A percentile compares a stretch with the other conserved stretches of the same genome.
Conservation (phyloP, 352 stramenopile species). For the Aphanomyces euteiches region DNA sequence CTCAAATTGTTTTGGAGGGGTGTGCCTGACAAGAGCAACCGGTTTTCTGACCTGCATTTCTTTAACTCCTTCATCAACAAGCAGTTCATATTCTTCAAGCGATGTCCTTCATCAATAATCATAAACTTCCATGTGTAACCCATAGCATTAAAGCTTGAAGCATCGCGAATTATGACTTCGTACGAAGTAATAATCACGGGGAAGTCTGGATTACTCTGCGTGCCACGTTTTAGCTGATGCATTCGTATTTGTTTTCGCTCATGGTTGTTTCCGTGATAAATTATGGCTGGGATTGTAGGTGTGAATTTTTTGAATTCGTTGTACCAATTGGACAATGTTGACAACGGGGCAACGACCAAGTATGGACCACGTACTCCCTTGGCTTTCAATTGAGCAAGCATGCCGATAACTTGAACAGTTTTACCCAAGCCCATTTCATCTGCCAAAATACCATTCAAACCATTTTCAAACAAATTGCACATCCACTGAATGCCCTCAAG, state of each 20-base stretch:
- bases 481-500: slow-evolving; percentile 96
- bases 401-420: slow-evolving; percentile 89
- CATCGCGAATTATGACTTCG: slow-evolving; percentile 80
- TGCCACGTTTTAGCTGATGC: slow-evolving; percentile 49
- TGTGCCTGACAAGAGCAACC: slow-evolving; percentile 94
- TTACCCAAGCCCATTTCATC: slow-evolving; percentile 90
- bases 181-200: slow-evolving; percentile 86
- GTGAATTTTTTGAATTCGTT: slow-evolving; percentile 81
- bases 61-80: slow-evolving; percentile 94
- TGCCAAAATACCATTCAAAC: slow-evolving; percentile 89
- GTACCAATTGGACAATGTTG: slow-evolving; percentile 98
- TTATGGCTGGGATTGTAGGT: slow-evolving; percentile 90
- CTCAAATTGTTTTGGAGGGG: slow-evolving; percentile 98
- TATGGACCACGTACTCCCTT: slow-evolving; percentile 91
- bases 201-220: slow-evolving; percentile 60
- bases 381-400: slow-evolving; percentile 91
- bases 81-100: slow-evolving; percentile 98
- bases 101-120: slow-evolving; percentile 97
- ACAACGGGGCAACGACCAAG: slow-evolving; percentile 97
- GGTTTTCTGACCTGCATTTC: slow-evolving; percentile 87
- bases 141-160: slow-evolving; percentile 49
- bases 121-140: slow-evolving; percentile 92
- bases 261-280: slow-evolving; percentile 94
- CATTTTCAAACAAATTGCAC: slow-evolving; percentile 97
- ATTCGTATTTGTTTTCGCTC: slow-evolving; percentile 49